phyloP scores from a whole-genome alignment of 2,329 filamentous ascomycete genomes.

The Ascochyta pisi region DNA sequence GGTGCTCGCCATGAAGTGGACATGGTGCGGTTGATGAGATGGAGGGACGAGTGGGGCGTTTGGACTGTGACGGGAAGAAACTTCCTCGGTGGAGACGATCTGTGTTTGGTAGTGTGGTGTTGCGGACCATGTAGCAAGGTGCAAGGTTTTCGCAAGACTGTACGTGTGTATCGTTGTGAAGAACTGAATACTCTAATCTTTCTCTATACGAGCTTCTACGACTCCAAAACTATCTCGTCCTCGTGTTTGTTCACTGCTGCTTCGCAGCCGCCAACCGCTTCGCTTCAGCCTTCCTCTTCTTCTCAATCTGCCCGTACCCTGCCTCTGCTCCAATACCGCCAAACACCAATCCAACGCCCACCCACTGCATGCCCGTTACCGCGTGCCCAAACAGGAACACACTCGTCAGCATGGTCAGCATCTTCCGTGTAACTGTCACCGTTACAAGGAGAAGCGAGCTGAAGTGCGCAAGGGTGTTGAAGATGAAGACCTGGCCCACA shows the following conservation, averaged over 20 bases:
- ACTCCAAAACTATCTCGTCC: not conserved
- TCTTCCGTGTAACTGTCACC: conserved; percentile 96
- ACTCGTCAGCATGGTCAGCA: conserved; percentile 98
- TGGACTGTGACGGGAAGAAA: not conserved
- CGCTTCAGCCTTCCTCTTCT: conserved; percentile 76
- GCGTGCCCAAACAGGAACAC: conserved; percentile 93
- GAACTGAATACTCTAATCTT: not conserved
- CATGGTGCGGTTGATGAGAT: not conserved
- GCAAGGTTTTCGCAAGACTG: not conserved
- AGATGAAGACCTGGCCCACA: conserved; percentile 92
- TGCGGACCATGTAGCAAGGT: not conserved
- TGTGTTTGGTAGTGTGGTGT: not conserved
- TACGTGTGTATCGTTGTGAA: not conserved
- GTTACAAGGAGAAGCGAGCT: conserved; percentile 91
- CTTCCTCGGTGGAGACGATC: not conserved
- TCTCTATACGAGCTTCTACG: not conserved
- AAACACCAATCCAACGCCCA: conserved; percentile 91
- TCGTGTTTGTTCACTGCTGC: conserved; percentile 23
- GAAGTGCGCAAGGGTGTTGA: conserved; percentile 92
- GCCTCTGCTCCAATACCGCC: conserved; percentile 94
- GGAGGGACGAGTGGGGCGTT: not conserved
- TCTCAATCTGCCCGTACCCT: conserved; percentile 79
- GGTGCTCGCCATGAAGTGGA: no score
- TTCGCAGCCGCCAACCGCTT: conserved; percentile 50
- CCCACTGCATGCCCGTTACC: conserved; percentile 87